Conservation (phyloP, 306 rosid species). For the Lupinus albus region DNA sequence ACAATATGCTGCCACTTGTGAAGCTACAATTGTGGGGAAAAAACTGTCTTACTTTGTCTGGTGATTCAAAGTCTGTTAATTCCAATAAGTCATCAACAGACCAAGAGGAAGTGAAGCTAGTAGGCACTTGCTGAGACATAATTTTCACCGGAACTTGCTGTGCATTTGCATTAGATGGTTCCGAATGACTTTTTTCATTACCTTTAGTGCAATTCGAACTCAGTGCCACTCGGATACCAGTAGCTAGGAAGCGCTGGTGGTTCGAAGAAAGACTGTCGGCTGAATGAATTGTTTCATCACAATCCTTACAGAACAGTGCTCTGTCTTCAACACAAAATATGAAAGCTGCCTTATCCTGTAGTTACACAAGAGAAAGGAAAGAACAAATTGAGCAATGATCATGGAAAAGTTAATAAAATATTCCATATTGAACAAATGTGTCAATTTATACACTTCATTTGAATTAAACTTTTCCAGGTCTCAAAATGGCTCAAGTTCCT, state of each 20-base stretch:
- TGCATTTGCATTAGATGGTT: constrained; percentile 67
- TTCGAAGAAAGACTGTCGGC: constrained; percentile 76
- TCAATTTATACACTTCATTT: constrained; percentile 7
- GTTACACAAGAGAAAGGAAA: constrained; percentile 23
- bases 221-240: constrained; percentile 84
- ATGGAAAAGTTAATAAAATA: constrained; percentile 22
- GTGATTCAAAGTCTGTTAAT: constrained; percentile 64
- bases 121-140: constrained; percentile 60
- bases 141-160: constrained; percentile 52
- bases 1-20: neutral
- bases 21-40: neutral
- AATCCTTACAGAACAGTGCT: constrained; percentile 91
- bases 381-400: neutral
- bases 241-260: constrained; percentile 95
- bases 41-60: constrained; percentile 62
- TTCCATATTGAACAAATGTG: constrained; percentile 10
- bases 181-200: constrained; percentile 49
- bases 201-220: constrained; percentile 64
- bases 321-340: constrained; percentile 97
- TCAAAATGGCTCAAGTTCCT: constrained; percentile 2
- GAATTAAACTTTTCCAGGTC: constrained; percentile 4
- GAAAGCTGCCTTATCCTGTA: constrained; percentile 91
- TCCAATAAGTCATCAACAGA: constrained; percentile 84
- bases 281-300: constrained; percentile 87
- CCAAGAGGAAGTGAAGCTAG: constrained; percentile 70